Conservation (phyloP, 176 grass and related monocot species). For the Luzula sylvatica region DNA sequence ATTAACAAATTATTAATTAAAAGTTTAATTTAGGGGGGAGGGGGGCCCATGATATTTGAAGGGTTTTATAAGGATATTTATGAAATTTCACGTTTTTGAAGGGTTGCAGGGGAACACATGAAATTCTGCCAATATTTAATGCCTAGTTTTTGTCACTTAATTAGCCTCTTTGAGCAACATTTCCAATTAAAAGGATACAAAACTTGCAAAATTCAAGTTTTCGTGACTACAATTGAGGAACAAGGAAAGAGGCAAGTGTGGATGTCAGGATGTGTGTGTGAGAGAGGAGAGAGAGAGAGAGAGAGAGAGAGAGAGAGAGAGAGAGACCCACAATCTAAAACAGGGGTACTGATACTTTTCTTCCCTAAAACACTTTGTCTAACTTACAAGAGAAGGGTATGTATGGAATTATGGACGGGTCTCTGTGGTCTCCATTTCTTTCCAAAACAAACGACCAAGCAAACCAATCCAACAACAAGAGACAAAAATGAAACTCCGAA, state of each 20-base stretch:
- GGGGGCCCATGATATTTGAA: no score
- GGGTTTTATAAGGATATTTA: no score
- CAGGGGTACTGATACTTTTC: background rate
- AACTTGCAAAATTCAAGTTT: background rate
- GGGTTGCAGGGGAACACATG: no score
- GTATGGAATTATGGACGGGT: no score
- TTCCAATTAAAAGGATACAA: background rate
- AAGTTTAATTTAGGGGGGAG: no score
- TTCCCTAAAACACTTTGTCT: background rate
- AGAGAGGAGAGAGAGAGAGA: no score
- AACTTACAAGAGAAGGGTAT: background rate
- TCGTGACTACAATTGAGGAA: background rate
- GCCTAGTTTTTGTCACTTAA: no score
- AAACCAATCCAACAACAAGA: conserved; percentile 10
- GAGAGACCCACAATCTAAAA: background rate
- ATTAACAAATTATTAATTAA: no score
- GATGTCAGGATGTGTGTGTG: no score
- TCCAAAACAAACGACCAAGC: conserved; percentile 8
- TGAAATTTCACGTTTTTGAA: no score
- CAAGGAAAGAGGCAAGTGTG: background rate
- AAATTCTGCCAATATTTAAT: no score
- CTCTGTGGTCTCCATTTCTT: conserved; percentile 4
- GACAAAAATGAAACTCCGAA: conserved; percentile 12
- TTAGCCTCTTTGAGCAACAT: background rate
- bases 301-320: no score